Base-by-base conservation (phyloP, 2,329 filamentous ascomycete species). In the Aspergillus sp. region DNA sequence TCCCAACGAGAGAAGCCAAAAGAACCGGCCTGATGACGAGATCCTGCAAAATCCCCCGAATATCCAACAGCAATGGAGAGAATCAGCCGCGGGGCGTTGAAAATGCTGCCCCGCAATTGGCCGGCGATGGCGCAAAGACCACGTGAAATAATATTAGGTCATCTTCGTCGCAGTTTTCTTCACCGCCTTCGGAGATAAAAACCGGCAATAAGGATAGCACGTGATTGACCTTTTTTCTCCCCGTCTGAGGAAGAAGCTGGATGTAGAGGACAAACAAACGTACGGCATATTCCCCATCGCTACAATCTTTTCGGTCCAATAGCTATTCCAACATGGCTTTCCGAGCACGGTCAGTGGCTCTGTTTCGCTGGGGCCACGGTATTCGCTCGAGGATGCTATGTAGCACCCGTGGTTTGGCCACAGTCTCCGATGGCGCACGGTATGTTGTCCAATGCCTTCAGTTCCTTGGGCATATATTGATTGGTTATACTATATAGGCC, bases 401-500 rank as follows among this genome's bases (percentile, higher is more conserved):
- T 8, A 56, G 48, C 12, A 33, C 48, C 43, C 67, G 68, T 32
- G 59, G 57, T 4, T 57, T 72, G 43, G 69, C 70, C 28, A 70
- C 69, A 2, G 66, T 71, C 41, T 62, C 62, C 26, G 61, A 68
- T 35, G 55, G 56, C 48, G 47, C 62, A 27, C 62, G 62, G 69
- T 72, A 62, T 32, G 61, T 49, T 44, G 39, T 42, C 32, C 40
- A 19, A 19, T 19, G 19, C 19, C 10, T 38, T 29, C 34, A 36
- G 19, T 19, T 36, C 10, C 41, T 42, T 44, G 34, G 27, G 10
- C 26, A 32, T 34, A 39, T 35, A 44, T 39, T 51, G 32, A 52
- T 34, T 47, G 32, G 42, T 39, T 41, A 26, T 39, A 5, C 27
- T 29, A 6, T 7, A 44, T 42, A 87, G 84, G 48, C 77, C 80